Evolutionary conservation across 176 grass and related monocot genomes (phyloP), one percentile per base, ranked within the genome.

Genomic region (Carex kokanica): DNA sequence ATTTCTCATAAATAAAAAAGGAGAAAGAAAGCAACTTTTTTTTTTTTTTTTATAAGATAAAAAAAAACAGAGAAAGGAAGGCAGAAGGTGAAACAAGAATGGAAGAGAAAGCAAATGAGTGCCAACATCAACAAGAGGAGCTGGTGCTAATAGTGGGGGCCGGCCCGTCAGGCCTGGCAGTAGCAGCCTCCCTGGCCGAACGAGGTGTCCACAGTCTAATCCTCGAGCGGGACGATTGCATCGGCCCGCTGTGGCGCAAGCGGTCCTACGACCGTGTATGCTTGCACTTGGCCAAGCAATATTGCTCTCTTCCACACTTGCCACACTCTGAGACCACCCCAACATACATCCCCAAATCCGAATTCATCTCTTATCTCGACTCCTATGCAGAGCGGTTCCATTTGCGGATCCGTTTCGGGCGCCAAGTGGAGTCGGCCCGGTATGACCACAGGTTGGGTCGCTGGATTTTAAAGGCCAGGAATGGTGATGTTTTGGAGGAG

Each of bases 191-290:
- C 87, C 88, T 98, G 72, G 83, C 73, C 3, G 20, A 70, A 21
- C 82, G 80, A 24, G 86, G 82, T 3, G 56, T 95, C 3, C 78
- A 70, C 0, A 86, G 81, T 70, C 56, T 98, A 11, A 83, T 95
- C 43, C 90, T 98, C 21, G 95, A 98, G 87, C 90, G 92, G 13
- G 95, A 91, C 84, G 92, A 87, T 73, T 91, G 91, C 67, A 72
- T 95, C 21, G 92, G 84, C 0, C 87, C 92, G 41, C 87, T 98
- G 31, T 98, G 95, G 95, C 95, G 91, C 55, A 78, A 88, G 21
- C 87, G 91, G 77, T 67, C 83, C 52, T 95, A 98, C 78, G 89
- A 98, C 40, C 92, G 95, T 73, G 14, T 95, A 15, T 65, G 45
- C 56, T 92, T 98, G 64, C 95, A 98, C 89, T 86, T 98, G 10